phyloP scores from a whole-genome alignment of 345 rosid genomes.

The Populus euphratica region DNA sequence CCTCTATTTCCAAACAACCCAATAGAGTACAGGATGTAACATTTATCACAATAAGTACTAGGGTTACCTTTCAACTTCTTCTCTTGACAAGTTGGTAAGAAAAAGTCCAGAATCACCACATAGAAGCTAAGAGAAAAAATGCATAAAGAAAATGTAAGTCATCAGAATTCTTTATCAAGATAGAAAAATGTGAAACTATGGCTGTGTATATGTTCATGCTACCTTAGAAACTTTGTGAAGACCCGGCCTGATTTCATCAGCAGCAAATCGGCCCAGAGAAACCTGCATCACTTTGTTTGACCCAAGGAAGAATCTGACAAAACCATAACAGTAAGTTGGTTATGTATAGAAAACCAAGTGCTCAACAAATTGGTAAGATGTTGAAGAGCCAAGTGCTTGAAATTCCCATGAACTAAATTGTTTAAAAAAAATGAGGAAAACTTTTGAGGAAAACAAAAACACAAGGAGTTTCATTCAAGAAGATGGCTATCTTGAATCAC shows the following conservation, averaged over 20 bases:
- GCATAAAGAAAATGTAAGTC: not conserved
- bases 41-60: not conserved
- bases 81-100: conserved; percentile 71
- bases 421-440: not conserved
- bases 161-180: not conserved
- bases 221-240: conserved; percentile 81
- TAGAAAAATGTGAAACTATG: not conserved
- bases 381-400: not conserved
- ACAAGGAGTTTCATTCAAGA: not conserved
- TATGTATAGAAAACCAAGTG: not conserved
- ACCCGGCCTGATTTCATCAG: conserved; percentile 80
- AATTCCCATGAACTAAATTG: not conserved
- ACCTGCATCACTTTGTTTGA: conserved; percentile 98
- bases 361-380: not conserved
- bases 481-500: not conserved
- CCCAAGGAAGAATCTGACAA: conserved; percentile 78
- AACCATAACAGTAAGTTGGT: not conserved
- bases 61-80: conserved; percentile 76
- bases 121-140: conserved; percentile 45
- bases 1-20: not conserved
- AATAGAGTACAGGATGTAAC: not conserved
- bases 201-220: not conserved
- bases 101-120: conserved; percentile 78
- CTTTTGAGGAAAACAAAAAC: not conserved
- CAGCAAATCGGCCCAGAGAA: conserved; percentile 81